These are phyloP conservation scores for Avena sativa DNA, from an alignment of 176 grass and related monocot species.

Conservation along the genomic window DNA sequence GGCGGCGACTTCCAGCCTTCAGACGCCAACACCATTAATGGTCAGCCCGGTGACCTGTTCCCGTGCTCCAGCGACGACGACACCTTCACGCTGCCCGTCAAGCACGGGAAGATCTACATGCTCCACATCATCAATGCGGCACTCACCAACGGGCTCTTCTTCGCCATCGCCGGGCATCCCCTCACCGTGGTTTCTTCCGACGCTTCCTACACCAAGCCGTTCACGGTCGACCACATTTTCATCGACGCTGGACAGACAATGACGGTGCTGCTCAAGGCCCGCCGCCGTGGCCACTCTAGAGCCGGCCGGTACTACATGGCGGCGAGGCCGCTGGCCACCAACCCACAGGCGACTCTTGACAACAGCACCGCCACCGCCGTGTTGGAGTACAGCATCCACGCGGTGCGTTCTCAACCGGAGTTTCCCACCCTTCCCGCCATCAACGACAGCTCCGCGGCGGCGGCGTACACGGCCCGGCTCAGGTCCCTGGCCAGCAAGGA, in stretches of 20 bases:
- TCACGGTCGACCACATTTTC: conserved; percentile 39
- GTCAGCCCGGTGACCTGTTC: conserved; percentile 45
- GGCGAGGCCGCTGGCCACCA: not conserved
- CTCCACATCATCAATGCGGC: conserved; percentile 66
- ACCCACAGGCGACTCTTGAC: not conserved
- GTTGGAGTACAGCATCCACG: conserved; percentile 28
- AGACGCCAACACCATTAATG: conserved; percentile 64
- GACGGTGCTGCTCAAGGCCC: conserved; percentile 44
- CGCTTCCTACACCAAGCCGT: conserved; percentile 54
- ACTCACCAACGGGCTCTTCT: conserved; percentile 60
- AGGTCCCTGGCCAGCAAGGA: conserved; percentile 34
- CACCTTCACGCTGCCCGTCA: conserved; percentile 41
- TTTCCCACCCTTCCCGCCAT: not conserved
- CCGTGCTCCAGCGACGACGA: conserved; percentile 4
- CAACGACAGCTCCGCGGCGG: conserved; percentile 11
- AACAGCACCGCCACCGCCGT: conserved; percentile 42
- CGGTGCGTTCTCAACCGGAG: not conserved
- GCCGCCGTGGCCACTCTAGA: not conserved
- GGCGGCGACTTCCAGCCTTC: conserved; percentile 32
- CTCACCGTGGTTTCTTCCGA: conserved; percentile 62
- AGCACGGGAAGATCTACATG: conserved; percentile 65
- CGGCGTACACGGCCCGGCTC: conserved; percentile 1
- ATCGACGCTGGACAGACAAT: conserved; percentile 45
- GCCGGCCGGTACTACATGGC: conserved; percentile 44
- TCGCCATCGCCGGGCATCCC: conserved; percentile 58